phyloP scores from a whole-genome alignment of 208 protist species.

The Phytomonas francai region DNA sequence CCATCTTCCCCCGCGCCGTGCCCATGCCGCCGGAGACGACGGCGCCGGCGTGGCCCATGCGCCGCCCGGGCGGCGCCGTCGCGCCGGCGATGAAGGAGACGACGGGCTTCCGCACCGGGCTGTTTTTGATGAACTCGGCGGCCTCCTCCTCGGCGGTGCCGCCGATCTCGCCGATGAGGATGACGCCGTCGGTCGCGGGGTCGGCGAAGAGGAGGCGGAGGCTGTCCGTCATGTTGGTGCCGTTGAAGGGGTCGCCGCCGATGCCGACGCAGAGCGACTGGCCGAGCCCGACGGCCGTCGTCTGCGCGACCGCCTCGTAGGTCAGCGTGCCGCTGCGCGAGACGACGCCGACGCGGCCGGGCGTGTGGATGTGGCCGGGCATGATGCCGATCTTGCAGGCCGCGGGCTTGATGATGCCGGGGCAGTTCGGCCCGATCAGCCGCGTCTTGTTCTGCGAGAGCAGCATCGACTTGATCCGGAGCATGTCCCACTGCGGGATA shows the following conservation, averaged over 20 bases:
- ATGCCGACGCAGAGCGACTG: conserved; percentile 97
- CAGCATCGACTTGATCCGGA: conserved; percentile 91
- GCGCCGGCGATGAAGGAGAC: conserved; percentile 98
- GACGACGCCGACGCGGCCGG: conserved; percentile 98
- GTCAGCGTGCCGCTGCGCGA: conserved; percentile 99
- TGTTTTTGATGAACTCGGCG: conserved; percentile 94
- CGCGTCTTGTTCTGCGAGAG: conserved; percentile 91
- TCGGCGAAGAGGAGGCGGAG: conserved; percentile 96
- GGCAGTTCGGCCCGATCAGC: conserved; percentile 98
- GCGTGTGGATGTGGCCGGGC: conserved; percentile 98
- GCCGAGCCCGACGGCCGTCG: conserved; percentile 93
- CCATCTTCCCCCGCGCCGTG: conserved; percentile 95
- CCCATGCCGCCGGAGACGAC: conserved; percentile 95
- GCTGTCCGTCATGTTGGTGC: conserved; percentile 98
- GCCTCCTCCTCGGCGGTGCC: conserved; percentile 98
- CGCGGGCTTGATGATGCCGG: conserved; percentile 96
- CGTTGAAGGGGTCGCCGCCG: conserved; percentile 99
- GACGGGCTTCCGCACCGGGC: conserved; percentile 93
- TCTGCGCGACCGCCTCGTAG: conserved; percentile 99
- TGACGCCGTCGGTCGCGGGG: conserved; percentile 96
- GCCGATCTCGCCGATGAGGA: conserved; percentile 99
- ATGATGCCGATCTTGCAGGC: conserved; percentile 99
- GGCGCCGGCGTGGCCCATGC: conserved; percentile 97
- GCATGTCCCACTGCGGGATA: conserved; percentile 98
- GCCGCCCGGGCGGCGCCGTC: conserved; percentile 96